Conservation (phyloP, 345 rosid genomes). For the Microcos paniculata region DNA sequence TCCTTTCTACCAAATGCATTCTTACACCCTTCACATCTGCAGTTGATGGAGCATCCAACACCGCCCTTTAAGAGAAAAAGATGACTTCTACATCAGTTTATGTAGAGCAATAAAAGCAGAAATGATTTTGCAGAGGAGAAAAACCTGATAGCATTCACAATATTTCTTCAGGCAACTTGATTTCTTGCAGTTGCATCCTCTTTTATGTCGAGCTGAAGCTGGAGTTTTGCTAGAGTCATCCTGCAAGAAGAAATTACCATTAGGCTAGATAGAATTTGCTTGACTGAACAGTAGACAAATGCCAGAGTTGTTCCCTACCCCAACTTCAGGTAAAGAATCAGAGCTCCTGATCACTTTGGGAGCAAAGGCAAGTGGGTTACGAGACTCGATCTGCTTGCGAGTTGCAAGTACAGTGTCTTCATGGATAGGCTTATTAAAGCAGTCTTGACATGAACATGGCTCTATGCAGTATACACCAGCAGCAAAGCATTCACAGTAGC, state of each 20-base stretch:
- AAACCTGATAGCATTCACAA: conserved; percentile 99
- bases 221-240: conserved; percentile 85
- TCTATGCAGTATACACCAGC: conserved; percentile 95
- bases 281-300: background rate
- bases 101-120: conserved; percentile 17
- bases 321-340: conserved; percentile 53
- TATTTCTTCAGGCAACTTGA: conserved; percentile 93
- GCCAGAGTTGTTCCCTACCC: conserved; percentile 39
- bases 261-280: conserved; percentile 12
- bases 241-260: conserved; percentile 35
- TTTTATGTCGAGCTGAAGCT: conserved; percentile 92
- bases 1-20: conserved; percentile 91
- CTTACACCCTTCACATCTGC: conserved; percentile 98
- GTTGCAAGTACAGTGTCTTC: conserved; percentile 92
- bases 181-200: conserved; percentile 99
- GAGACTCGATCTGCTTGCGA: conserved; percentile 93
- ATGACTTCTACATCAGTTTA: conserved; percentile 20
- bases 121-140: background rate
- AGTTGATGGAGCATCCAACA: conserved; percentile 94
- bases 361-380: conserved; percentile 99
- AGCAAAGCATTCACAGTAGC: conserved; percentile 99
- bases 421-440: conserved; percentile 91
- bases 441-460: conserved; percentile 92
- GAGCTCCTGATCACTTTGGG: conserved; percentile 83
- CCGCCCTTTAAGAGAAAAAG: conserved; percentile 59